Conservation (phyloP, 1,139 yeast genomes). For the Kurtzmaniella quercitrusa region DNA sequence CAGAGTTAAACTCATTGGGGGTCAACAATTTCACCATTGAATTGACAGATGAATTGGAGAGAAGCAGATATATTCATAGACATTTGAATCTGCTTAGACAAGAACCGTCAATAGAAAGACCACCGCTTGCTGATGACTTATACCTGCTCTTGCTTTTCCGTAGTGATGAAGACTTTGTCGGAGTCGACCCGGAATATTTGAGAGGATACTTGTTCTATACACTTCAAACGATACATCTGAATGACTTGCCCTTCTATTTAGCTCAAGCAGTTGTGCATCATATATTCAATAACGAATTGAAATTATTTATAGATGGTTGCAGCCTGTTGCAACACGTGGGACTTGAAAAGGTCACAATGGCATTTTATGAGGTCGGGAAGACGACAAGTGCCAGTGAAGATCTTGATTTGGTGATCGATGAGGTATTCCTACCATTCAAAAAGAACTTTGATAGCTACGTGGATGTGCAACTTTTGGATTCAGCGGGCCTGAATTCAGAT, state of each 20-base stretch:
- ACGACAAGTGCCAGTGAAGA: not conserved
- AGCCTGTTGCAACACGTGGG: not conserved
- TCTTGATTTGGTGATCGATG: not conserved
- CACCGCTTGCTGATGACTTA: conserved; percentile 10
- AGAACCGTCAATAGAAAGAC: not conserved
- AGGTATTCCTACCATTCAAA: conserved; percentile 5
- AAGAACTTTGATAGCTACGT: not conserved
- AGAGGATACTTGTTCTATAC: conserved; percentile 35
- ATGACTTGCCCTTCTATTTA: conserved; percentile 39
- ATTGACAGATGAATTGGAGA: conserved; percentile 17
- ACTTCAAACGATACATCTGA: conserved; percentile 28
- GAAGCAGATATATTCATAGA: conserved; percentile 2
- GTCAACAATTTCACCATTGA: conserved; percentile 13
- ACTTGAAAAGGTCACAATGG: conserved; percentile 2
- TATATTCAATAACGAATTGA: conserved; percentile 20
- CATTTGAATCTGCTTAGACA: not conserved
- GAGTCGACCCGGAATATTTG: conserved; percentile 34
- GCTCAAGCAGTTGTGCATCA: conserved; percentile 34
- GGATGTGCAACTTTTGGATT: not conserved
- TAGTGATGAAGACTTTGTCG: conserved; percentile 29
- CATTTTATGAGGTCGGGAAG: not conserved
- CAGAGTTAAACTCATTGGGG: conserved; percentile 13
- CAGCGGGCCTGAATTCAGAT: not conserved
- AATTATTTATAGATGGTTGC: conserved; percentile 6
- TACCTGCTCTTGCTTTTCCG: conserved; percentile 27